Evolutionary conservation across 306 rosid genomes (phyloP).

Genomic region (Bauhinia variegata): DNA sequence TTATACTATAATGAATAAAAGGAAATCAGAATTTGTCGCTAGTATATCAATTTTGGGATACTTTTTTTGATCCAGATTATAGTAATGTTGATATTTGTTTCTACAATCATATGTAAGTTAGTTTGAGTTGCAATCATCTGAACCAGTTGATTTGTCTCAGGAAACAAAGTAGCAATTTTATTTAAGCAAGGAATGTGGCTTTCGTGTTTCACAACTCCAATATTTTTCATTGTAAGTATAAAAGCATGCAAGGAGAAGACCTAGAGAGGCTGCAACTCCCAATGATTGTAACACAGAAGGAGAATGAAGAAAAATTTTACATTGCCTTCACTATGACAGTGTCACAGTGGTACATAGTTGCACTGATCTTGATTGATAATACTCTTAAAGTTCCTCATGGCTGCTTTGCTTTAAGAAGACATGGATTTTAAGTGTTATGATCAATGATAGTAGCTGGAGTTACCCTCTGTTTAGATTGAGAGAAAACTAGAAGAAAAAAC

Average conservation of each 20-base stretch:
- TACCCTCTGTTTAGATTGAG: too few species aligned
- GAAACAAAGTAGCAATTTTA: too few species aligned
- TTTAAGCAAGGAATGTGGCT: neutral
- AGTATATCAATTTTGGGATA: neutral
- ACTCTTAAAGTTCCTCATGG: neutral
- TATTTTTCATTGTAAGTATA: neutral
- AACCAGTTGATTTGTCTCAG: too few species aligned
- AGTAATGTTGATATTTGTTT: too few species aligned
- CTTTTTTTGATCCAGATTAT: too few species aligned
- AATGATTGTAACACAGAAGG: slow-evolving; percentile 41
- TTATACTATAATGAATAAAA: neutral
- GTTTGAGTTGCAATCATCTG: too few species aligned
- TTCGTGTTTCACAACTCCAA: too few species aligned
- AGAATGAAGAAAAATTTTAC: slow-evolving; percentile 43
- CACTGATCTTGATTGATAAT: neutral
- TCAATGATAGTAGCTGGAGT: neutral
- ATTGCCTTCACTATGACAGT: slow-evolving; percentile 47
- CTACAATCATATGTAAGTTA: too few species aligned
- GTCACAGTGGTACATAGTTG: slow-evolving; percentile 37
- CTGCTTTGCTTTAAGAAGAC: neutral
- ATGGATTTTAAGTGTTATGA: too few species aligned
- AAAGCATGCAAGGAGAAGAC: slow-evolving; percentile 47
- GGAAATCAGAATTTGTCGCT: neutral
- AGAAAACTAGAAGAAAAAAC: too few species aligned
- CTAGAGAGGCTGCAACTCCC: slow-evolving; percentile 46